These are phyloP conservation scores for Hericium rajendrae DNA, from an alignment of 768 basidiomycete species.

Conservation along the genomic window DNA sequence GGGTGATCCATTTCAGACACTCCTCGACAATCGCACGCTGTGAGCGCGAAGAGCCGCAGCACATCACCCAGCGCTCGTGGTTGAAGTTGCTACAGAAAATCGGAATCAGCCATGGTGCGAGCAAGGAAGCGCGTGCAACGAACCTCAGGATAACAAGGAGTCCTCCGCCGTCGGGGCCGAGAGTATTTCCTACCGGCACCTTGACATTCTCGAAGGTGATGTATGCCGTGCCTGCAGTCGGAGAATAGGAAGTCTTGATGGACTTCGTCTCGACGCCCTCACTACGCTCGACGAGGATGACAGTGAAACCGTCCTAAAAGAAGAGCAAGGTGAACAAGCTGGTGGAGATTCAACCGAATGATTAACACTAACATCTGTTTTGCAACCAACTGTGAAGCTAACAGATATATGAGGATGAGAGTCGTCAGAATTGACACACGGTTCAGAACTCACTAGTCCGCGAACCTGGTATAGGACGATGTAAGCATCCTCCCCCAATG, in stretches of 20 bases:
- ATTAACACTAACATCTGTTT: slow-evolving; percentile 32
- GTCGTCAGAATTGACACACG: background rate
- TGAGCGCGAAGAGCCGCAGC: slow-evolving; percentile 51
- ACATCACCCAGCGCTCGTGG: slow-evolving; percentile 92
- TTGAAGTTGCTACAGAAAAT: slow-evolving; percentile 69
- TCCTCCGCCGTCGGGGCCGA: slow-evolving; percentile 72
- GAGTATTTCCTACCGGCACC: slow-evolving; percentile 80
- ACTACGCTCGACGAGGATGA: slow-evolving; percentile 74
- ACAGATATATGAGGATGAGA: slow-evolving; percentile 12
- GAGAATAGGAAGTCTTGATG: slow-evolving; percentile 88
- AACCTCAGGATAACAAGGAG: slow-evolving; percentile 53
- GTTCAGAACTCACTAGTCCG: slow-evolving; percentile 20
- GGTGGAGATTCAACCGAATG: background rate
- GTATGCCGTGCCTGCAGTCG: slow-evolving; percentile 79
- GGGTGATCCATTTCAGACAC: slow-evolving; percentile 82
- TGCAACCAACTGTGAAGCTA: slow-evolving; percentile 66
- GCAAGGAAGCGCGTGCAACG: background rate
- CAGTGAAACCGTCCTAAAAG: slow-evolving; percentile 54
- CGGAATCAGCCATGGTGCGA: slow-evolving; percentile 17
- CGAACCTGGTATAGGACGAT: slow-evolving; percentile 24
- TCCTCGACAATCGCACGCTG: slow-evolving; percentile 75
- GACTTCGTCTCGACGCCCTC: slow-evolving; percentile 77
- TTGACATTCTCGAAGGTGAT: slow-evolving; percentile 78
- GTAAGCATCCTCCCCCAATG: background rate
- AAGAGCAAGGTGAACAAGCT: background rate